Base-by-base conservation (phyloP, 2,329 filamentous ascomycete genomes). In the Neophaeococcomyces aloes region DNA sequence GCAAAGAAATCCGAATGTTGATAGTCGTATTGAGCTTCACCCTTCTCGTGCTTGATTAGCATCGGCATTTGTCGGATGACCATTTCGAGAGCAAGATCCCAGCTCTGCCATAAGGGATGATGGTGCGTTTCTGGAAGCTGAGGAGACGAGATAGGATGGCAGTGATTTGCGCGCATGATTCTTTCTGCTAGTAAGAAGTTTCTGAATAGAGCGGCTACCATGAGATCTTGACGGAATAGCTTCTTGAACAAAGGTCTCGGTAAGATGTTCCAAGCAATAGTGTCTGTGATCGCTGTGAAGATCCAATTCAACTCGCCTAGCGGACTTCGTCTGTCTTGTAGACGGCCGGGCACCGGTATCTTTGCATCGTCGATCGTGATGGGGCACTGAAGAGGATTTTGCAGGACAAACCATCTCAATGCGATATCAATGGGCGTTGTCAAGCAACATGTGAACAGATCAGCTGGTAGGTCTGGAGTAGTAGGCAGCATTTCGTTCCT, bases 241-340 rank as follows among this genome's bases (percentile, higher is more conserved):
- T 94, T 94, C 64, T 94, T 88, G 66, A 98, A 98, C 8, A 95
- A 69, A 15, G 87, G 78, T 35, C 89, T 82, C 2, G 88, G 86
- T 3, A 98, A 68, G 4, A 86, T 93, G 25, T 94, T 96, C 91
- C 91, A 98, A 0, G 91, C 91, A 56, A 98, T 98, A 1, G 89
- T 96, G 61, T 98, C 91, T 0, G 91, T 98, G 52, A 98, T 96
- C 43, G 91, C 91, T 1, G 91, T 98, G 59, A 98, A 96, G 29
- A 98, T 98, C 91, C 91, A 98, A 59, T 98, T 98, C 11, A 98
- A 71, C 65, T 98, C 91, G 49, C 91, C 91, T 27, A 98, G 74
- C 7, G 91, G 91, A 38, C 91, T 96, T 58, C 91, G 76, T 48
- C 91, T 77, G 64, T 98, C 91, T 59, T 94, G 89, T 32, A 96